Evolutionary conservation across 352 stramenopile species (phyloP).

Genomic region (Phytophthora citrophthora): DNA sequence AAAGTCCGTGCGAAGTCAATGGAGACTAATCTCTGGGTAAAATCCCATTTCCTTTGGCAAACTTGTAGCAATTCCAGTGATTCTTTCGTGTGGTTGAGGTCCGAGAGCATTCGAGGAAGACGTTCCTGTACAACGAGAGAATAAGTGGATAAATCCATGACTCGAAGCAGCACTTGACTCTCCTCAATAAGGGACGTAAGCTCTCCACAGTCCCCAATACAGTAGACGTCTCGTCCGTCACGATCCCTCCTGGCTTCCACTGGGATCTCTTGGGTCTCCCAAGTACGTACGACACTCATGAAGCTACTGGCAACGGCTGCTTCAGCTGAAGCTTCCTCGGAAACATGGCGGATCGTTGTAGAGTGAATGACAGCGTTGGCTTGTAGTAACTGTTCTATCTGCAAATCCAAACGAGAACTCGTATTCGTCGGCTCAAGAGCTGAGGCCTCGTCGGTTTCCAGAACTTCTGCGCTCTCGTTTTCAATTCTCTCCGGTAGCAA

Average conservation of each 20-base stretch:
- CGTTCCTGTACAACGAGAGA: constrained; percentile 55
- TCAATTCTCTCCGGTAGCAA: constrained; percentile 24
- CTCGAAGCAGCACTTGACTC: constrained; percentile 71
- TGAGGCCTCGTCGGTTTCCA: no score
- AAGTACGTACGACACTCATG: constrained; percentile 57
- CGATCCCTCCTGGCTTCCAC: constrained; percentile 54
- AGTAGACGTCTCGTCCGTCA: constrained; percentile 62
- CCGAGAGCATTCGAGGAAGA: constrained; percentile 52
- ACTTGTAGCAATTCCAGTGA: constrained; percentile 59
- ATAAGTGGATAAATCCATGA: constrained; percentile 80
- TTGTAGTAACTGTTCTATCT: constrained; percentile 59
- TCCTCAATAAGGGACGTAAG: constrained; percentile 67
- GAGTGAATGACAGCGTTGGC: constrained; percentile 49
- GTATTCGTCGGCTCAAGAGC: no score
- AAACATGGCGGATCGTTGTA: constrained; percentile 62
- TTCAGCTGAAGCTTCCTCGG: constrained; percentile 74
- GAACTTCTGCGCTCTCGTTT: neutral
- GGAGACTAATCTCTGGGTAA: constrained; percentile 66
- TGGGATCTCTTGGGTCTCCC: constrained; percentile 67
- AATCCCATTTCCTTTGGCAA: constrained; percentile 74
- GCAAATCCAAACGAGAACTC: constrained; percentile 36
- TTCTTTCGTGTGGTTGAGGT: constrained; percentile 57
- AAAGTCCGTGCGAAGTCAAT: constrained; percentile 67
- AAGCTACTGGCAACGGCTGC: constrained; percentile 68
- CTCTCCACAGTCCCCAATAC: constrained; percentile 64